Conservation (phyloP, 805 yeast genomes). For the Pichia pseudocactophila region DNA sequence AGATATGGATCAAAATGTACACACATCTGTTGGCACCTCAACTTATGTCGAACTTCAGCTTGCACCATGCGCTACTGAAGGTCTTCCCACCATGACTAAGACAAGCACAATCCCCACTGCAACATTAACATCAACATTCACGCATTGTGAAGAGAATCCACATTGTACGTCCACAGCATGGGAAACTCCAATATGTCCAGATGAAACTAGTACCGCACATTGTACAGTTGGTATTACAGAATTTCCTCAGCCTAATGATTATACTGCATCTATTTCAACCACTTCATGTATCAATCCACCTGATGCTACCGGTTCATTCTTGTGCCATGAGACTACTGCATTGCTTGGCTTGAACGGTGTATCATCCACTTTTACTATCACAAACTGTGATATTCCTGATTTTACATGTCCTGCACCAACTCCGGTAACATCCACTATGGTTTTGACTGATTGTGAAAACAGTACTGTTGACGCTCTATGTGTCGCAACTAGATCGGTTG, state of each 20-base stretch:
- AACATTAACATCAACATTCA: slow-evolving; percentile 9
- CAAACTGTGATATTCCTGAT: slow-evolving; percentile 12
- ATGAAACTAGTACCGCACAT: slow-evolving; percentile 5
- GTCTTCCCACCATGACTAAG: not conserved
- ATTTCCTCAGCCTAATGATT: slow-evolving; percentile 1
- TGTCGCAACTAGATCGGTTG: not conserved
- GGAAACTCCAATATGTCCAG: slow-evolving; percentile 9
- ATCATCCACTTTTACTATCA: slow-evolving; percentile 8
- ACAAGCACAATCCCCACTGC: not conserved
- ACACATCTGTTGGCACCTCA: not conserved
- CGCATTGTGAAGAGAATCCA: slow-evolving; percentile 11
- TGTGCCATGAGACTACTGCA: slow-evolving; percentile 10
- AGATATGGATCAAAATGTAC: not conserved
- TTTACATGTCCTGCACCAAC: slow-evolving; percentile 5
- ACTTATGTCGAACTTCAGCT: not conserved
- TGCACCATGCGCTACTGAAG: not conserved
- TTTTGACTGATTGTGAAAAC: slow-evolving; percentile 4
- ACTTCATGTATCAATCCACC: slow-evolving; percentile 12
- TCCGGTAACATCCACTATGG: not conserved
- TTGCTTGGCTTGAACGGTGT: slow-evolving; percentile 6
- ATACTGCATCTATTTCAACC: slow-evolving; percentile 7
- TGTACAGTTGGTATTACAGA: slow-evolving; percentile 10
- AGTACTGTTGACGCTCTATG: not conserved
- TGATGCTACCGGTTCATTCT: slow-evolving; percentile 12
- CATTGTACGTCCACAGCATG: slow-evolving; percentile 12